Evolutionary conservation across 169 alveolate genomes (phyloP).

Genomic region (Eimeria sp.): DNA sequence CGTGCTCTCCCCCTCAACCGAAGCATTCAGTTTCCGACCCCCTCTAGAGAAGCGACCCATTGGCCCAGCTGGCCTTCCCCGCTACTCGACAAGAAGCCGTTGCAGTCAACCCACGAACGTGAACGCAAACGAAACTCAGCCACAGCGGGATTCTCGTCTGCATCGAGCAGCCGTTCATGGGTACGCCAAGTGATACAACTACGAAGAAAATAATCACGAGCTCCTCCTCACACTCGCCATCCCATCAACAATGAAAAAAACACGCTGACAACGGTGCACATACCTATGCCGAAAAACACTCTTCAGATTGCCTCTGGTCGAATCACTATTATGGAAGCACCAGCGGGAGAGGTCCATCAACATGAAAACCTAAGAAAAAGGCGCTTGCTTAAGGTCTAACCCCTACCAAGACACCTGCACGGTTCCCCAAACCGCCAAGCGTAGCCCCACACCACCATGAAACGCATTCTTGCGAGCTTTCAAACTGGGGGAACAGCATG

Average conservation of each 20-base stretch:
- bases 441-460: not conserved
- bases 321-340: no score
- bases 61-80: not conserved
- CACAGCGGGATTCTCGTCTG: not conserved
- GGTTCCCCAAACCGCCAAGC: not conserved
- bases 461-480: not conserved
- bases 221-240: not conserved
- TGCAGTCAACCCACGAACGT: slow-evolving; percentile 7
- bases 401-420: not conserved
- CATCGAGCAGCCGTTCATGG: not conserved
- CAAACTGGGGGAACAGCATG: not conserved
- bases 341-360: no score
- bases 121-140: not conserved
- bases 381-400: not conserved
- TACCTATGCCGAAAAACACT: no score
- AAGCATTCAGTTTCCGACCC: slow-evolving; percentile 26
- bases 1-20: not conserved
- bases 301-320: no score
- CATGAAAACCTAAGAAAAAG: no score
- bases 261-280: no score
- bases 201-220: not conserved
- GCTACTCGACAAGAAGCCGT: slow-evolving; percentile 70
- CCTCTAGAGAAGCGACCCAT: slow-evolving; percentile 65
- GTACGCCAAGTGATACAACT: not conserved
- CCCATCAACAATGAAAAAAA: not conserved